Evolutionary conservation across 2,329 filamentous ascomycete species (phyloP).

Genomic region (Pseudogymnoascus sp.): DNA sequence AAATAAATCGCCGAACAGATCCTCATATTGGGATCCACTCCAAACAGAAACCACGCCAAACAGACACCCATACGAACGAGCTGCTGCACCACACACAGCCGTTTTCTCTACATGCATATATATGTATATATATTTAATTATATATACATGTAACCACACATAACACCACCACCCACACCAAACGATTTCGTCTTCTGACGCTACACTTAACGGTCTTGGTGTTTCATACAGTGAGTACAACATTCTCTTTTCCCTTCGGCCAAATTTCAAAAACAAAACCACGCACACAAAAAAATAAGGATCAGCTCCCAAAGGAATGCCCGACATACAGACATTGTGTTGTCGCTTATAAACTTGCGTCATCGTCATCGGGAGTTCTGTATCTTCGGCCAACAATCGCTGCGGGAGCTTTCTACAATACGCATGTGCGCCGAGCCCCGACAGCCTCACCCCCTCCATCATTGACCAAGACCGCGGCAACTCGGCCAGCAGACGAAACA

Average conservation of each 20-base stretch:
- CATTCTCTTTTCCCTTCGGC: background rate
- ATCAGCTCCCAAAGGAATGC: background rate
- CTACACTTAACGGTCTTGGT: background rate
- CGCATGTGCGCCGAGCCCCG: background rate
- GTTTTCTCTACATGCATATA: slow-evolving; percentile 1
- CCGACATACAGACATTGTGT: background rate
- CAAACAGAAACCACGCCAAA: background rate
- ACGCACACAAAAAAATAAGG: background rate
- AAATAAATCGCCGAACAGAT: background rate
- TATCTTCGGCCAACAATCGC: background rate
- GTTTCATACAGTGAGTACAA: background rate
- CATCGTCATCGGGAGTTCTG: background rate
- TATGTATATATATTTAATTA: slow-evolving; percentile 5
- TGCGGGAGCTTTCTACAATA: background rate
- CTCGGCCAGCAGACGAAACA: background rate
- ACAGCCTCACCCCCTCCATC: background rate
- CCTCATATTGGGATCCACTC: background rate
- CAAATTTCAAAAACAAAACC: background rate
- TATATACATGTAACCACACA: slow-evolving; percentile 1
- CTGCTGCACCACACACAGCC: background rate
- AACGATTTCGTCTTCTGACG: background rate
- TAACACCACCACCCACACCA: background rate
- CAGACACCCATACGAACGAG: background rate
- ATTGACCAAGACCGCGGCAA: background rate
- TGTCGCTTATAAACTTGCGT: background rate